Evolutionary conservation across 495 filamentous ascomycete genomes (phyloP).

Genomic region (Aspergillus haitiensis): DNA sequence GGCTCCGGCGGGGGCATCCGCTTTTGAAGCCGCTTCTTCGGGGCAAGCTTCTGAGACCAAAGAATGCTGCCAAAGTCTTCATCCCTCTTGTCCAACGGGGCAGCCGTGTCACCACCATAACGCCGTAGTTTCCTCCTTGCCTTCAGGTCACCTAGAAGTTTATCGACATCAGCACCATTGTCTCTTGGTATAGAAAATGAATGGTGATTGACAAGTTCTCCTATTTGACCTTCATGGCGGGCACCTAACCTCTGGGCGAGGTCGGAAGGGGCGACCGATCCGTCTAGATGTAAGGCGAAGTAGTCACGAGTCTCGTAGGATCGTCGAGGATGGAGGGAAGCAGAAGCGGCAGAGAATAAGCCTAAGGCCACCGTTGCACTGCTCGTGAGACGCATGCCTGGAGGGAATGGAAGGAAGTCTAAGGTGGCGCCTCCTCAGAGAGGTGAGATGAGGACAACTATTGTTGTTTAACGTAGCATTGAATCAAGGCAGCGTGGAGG

Average conservation of each 20-base stretch:
- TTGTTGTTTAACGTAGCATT: conserved; percentile 29
- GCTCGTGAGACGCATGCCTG: conserved; percentile 39
- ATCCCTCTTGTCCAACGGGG: conserved; percentile 40
- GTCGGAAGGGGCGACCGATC: conserved; percentile 62
- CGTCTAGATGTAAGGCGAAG: conserved; percentile 81
- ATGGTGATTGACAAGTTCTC: conserved; percentile 78
- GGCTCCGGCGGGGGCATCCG: conserved; percentile 56
- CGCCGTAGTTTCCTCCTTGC: conserved; percentile 54
- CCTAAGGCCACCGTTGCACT: conserved; percentile 43
- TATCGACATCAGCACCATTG: conserved; percentile 56
- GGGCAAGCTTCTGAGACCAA: conserved; percentile 78
- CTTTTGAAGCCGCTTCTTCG: conserved; percentile 74
- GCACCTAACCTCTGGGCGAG: conserved; percentile 74
- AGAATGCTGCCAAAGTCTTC: conserved; percentile 70
- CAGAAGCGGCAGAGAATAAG: conserved; percentile 38
- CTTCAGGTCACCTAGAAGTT: conserved; percentile 57
- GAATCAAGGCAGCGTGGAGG: not conserved
- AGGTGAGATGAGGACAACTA: conserved; percentile 28
- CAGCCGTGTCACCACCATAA: conserved; percentile 38
- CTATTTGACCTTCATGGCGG: conserved; percentile 79
- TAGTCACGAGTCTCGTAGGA: conserved; percentile 78
- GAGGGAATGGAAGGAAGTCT: conserved; percentile 7
- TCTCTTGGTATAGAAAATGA: conserved; percentile 71
- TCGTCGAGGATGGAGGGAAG: conserved; percentile 51
- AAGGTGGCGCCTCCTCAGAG: conserved; percentile 4